These are phyloP conservation scores for Stephania japonica DNA, from an alignment of 164 flowering plant species.

Conservation along the genomic window DNA sequence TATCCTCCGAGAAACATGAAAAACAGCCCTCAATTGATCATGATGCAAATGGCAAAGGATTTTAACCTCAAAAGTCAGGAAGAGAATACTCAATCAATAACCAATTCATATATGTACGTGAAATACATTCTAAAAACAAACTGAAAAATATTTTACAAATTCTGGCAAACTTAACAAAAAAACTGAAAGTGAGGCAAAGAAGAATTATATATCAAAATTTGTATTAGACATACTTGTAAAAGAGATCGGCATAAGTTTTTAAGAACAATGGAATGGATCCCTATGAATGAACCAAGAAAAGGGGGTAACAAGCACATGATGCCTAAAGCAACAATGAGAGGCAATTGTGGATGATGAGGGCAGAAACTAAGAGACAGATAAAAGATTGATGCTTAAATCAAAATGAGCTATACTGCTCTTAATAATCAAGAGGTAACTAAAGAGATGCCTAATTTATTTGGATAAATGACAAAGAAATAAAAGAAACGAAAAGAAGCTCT, in stretches of 20 bases:
- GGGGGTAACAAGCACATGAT: no score
- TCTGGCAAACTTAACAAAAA: not conserved
- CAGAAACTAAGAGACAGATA: no score
- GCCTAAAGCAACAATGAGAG: no score
- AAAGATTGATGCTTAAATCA: no score
- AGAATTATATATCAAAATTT: not conserved
- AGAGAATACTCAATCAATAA: slow-evolving; percentile 4
- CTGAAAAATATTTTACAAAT: not conserved
- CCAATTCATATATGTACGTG: not conserved
- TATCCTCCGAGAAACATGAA: slow-evolving; percentile 73
- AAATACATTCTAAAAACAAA: not conserved
- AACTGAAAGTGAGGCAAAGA: not conserved
- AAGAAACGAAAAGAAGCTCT: not conserved
- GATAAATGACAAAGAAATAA: not conserved
- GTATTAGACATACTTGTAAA: not conserved
- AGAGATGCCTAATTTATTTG: no score
- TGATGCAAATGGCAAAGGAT: slow-evolving; percentile 89
- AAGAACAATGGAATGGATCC: no score
- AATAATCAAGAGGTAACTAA: no score
- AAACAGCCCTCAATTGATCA: slow-evolving; percentile 80
- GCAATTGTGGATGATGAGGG: no score
- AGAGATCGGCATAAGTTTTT: not conserved
- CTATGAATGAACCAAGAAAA: not conserved
- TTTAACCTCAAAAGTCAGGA: slow-evolving; percentile 52
- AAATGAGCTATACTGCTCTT: no score